Evolutionary conservation across 2,329 filamentous ascomycete species (phyloP), one percentile per base, ranked within the genome.

Genomic region (Catunica adiposa): DNA sequence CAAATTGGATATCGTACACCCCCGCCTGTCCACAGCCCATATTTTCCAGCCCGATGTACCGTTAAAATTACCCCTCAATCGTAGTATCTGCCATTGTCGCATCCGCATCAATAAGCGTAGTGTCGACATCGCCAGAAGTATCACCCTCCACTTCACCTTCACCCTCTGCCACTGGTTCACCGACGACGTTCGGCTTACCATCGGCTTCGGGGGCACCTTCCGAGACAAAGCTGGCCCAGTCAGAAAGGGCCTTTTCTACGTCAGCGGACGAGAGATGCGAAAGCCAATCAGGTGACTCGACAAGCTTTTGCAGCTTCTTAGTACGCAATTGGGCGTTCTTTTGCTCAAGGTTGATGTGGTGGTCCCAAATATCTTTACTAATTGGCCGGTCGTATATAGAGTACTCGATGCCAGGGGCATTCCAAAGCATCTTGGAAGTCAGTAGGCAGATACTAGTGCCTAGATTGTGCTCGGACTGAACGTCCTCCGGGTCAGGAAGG

Each of bases 261-360:
- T 84, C 78, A 61, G 85, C 85, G 68, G 86, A 84, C 66, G 83
- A 84, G 68, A 87, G 73, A 55, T 86, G 85, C 68, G 87, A 80
- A 67, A 94, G 74, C 69, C 89, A 90, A 60, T 86, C 78, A 58
- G 83, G 82, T 74, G 89, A 85, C 69, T 83, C 83, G 60, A 94
- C 80, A 67, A 88, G 73, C 74, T 90, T 92, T 75, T 78, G 77
- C 64, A 89, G 71, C 66, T 80, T 85, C 62, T 73, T 73, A 60
- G 86, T 76, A 23, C 86, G 84, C 68, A 84, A 79, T 58, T 83
- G 78, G 51, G 66, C 68, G 14, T 72, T 62, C 4, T 68, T 66
- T 65, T 77, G 76, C 71, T 86, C 67, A 61, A 72, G 68, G 62
- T 77, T 71, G 25, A 69, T 68, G 5, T 69, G 67, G 25, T 68